These are phyloP conservation scores for Vitis vinifera DNA, from an alignment of 164 flowering plant species.

Conservation along the genomic window ASM3070453v1 NC_081822.1:13784001-13784500, in stretches of 20 bases:
- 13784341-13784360: constrained; percentile 8
- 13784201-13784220: neutral
- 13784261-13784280: neutral
- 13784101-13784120: constrained; percentile 13
- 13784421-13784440: neutral
- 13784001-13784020: constrained; percentile 28
- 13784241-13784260: neutral
- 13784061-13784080: constrained; percentile 24
- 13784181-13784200: constrained; percentile 4
- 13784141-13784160: neutral
- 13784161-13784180: neutral
- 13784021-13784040: constrained; percentile 26
- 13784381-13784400: constrained; percentile 57
- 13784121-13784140: constrained; percentile 3
- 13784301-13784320: constrained; percentile 2
- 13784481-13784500: neutral
- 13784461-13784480: neutral
- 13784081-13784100: constrained; percentile 15
- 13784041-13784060: constrained; percentile 22
- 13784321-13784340: constrained; percentile 1
- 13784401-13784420: constrained; percentile 11
- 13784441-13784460: neutral
- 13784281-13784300: neutral
- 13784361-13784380: constrained; percentile 57
- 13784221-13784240: constrained; percentile 3